These are phyloP conservation scores for Lasiodiplodia sp. DNA, from an alignment of 2,329 filamentous ascomycete genomes.

Conservation along the genomic window DNA sequence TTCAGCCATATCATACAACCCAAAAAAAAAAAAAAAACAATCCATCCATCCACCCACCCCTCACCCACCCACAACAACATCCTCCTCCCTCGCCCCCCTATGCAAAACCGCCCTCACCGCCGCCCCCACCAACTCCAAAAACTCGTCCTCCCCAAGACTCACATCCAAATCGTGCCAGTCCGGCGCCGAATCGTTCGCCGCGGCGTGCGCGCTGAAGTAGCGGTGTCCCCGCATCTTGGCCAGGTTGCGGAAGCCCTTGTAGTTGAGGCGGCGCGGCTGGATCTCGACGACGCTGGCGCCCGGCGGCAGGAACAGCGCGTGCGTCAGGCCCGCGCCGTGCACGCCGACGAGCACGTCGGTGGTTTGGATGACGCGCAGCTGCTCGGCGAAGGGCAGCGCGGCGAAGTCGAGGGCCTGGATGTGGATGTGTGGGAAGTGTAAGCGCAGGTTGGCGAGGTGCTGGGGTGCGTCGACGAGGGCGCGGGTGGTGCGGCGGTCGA, in stretches of 20 bases:
- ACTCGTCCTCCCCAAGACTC: not conserved
- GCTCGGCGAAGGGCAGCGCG: constrained; percentile 46
- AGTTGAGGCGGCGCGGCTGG: constrained; percentile 44
- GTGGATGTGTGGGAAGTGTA: constrained; percentile 37
- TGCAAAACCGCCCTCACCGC: not conserved
- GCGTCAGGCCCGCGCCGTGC: constrained; percentile 55
- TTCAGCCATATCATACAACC: too few species aligned
- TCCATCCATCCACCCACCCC: too few species aligned
- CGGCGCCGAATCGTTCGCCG: not conserved
- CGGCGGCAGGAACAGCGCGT: constrained; percentile 51
- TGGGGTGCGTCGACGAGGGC: not conserved
- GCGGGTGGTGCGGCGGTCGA: not conserved
- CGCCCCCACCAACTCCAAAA: not conserved
- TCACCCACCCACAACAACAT: not conserved
- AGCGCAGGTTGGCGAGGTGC: constrained; percentile 39
- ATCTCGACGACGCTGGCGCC: constrained; percentile 53
- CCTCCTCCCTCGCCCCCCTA: not conserved
- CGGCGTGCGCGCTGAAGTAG: constrained; percentile 51
- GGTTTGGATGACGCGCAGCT: constrained; percentile 44
- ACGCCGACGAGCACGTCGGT: constrained; percentile 55
- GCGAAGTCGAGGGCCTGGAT: constrained; percentile 50
- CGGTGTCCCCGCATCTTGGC: constrained; percentile 47
- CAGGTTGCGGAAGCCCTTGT: constrained; percentile 54
- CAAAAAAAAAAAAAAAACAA: too few species aligned
- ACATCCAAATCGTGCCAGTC: not conserved